Evolutionary conservation across 2,329 filamentous ascomycete species (phyloP).

Genomic region (Amauroascus niger): DNA sequence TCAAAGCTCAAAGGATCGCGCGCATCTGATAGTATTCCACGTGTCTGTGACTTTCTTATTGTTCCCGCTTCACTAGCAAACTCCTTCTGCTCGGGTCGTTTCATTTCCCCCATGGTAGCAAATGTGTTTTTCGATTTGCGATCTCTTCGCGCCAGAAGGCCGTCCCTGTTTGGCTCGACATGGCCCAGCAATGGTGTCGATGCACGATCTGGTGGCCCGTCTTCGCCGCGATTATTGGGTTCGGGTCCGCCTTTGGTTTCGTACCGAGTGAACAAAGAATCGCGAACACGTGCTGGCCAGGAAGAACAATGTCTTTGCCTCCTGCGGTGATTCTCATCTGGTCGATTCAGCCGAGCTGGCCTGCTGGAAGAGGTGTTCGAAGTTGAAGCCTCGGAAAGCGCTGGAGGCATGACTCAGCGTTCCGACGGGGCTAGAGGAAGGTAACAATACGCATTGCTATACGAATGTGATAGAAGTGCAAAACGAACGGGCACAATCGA

Average conservation of each 20-base stretch:
- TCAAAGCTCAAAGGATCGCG: background rate
- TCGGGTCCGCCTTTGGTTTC: background rate
- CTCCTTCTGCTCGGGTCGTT: background rate
- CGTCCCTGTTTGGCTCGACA: background rate
- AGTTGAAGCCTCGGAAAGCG: conserved; percentile 1
- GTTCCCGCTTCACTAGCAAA: conserved; percentile 16
- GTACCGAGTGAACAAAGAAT: conserved; percentile 9
- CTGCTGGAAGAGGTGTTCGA: conserved; percentile 12
- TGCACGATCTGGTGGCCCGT: background rate
- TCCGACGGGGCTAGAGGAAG: background rate
- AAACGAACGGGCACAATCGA: background rate
- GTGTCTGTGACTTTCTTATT: conserved; percentile 10
- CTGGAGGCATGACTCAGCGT: conserved; percentile 10
- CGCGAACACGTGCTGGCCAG: conserved; percentile 14
- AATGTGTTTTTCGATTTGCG: conserved; percentile 10
- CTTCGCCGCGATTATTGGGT: background rate
- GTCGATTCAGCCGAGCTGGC: conserved; percentile 10
- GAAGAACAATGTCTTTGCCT: conserved; percentile 13
- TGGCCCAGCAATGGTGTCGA: background rate
- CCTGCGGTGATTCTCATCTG: background rate
- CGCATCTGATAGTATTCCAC: background rate
- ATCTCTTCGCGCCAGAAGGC: background rate
- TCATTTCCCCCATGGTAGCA: conserved; percentile 15
- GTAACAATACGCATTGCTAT: background rate
- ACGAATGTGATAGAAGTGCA: background rate